A percentile compares a stretch with the other conserved stretches of the same genome.
Conservation (phyloP, 306 rosid species). For the Prunus fruticosa region DNA sequence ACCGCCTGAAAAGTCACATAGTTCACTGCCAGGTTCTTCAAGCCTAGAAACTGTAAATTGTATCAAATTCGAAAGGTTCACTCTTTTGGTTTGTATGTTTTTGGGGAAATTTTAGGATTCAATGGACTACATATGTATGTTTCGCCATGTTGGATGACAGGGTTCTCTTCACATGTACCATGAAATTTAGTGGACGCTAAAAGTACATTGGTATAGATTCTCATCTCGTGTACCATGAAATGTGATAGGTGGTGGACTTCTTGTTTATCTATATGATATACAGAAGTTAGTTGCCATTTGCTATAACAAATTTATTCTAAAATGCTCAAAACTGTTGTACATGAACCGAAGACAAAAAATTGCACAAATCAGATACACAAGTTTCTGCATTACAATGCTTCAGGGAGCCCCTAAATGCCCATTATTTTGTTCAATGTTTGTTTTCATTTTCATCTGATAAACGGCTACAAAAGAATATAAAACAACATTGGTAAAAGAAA, state of each 20-base stretch:
- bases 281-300: slow-evolving; percentile 24
- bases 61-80: slow-evolving; percentile 12
- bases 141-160: slow-evolving; percentile 16
- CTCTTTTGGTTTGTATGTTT: slow-evolving; percentile 4
- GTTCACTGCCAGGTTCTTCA: slow-evolving; percentile 93
- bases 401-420: not conserved
- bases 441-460: slow-evolving; percentile 1
- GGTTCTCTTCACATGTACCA: slow-evolving; percentile 18
- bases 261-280: slow-evolving; percentile 34
- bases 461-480: slow-evolving; percentile 32
- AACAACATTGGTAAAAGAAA: slow-evolving; percentile 23
- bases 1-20: slow-evolving; percentile 78
- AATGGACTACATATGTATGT: slow-evolving; percentile 13
- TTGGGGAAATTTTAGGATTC: not conserved
- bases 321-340: not conserved
- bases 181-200: slow-evolving; percentile 19
- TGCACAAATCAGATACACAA: slow-evolving; percentile 8
- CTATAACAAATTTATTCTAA: not conserved
- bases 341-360: not conserved
- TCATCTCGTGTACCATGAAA: slow-evolving; percentile 19
- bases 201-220: slow-evolving; percentile 15
- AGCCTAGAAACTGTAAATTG: slow-evolving; percentile 44
- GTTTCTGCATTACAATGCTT: not conserved
- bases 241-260: slow-evolving; percentile 30
- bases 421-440: slow-evolving; percentile 20